Percentiles rank a stretch among this genome's conserved stretches.
Conservation (phyloP, 805 yeast species). For the Metschnikowia kunwiensis region DNA sequence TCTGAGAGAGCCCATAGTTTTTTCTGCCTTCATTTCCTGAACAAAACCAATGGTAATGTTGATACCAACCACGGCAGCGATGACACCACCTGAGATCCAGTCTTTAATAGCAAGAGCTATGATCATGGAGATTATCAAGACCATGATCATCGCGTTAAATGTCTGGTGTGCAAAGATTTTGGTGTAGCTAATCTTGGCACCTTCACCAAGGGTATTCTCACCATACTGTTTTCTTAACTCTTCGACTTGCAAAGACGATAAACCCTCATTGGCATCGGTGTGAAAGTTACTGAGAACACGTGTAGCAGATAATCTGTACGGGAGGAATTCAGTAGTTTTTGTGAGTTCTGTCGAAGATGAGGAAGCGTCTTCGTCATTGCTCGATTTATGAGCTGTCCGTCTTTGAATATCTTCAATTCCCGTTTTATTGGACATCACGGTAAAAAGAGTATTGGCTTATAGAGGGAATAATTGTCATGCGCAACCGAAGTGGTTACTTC, state of each 20-base stretch:
- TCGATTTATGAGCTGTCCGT: slow-evolving; percentile 3
- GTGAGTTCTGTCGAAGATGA: slow-evolving; percentile 12
- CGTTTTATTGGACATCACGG: slow-evolving; percentile 3
- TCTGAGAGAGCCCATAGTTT: slow-evolving; percentile 72
- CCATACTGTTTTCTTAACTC: slow-evolving; percentile 42
- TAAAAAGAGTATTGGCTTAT: background rate
- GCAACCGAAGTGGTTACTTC: background rate
- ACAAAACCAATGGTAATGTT: slow-evolving; percentile 65
- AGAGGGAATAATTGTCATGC: slow-evolving; percentile 1
- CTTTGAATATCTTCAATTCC: too few species aligned
- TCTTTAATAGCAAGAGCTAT: slow-evolving; percentile 71
- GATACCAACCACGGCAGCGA: slow-evolving; percentile 60
- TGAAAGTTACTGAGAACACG: slow-evolving; percentile 36
- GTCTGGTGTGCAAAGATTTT: slow-evolving; percentile 62
- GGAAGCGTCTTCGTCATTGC: slow-evolving; percentile 10
- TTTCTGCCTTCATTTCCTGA: slow-evolving; percentile 73
- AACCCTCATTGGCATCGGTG: slow-evolving; percentile 49
- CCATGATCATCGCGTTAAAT: slow-evolving; percentile 77
- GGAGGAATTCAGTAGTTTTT: slow-evolving; percentile 14
- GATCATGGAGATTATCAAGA: slow-evolving; percentile 63
- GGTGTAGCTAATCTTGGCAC: slow-evolving; percentile 49
- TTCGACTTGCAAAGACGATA: slow-evolving; percentile 27
- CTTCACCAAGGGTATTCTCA: slow-evolving; percentile 59
- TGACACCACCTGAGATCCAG: slow-evolving; percentile 82
- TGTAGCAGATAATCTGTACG: slow-evolving; percentile 33